phyloP scores from a whole-genome alignment of 179 eudicot species.

The Silene vulgaris region DNA sequence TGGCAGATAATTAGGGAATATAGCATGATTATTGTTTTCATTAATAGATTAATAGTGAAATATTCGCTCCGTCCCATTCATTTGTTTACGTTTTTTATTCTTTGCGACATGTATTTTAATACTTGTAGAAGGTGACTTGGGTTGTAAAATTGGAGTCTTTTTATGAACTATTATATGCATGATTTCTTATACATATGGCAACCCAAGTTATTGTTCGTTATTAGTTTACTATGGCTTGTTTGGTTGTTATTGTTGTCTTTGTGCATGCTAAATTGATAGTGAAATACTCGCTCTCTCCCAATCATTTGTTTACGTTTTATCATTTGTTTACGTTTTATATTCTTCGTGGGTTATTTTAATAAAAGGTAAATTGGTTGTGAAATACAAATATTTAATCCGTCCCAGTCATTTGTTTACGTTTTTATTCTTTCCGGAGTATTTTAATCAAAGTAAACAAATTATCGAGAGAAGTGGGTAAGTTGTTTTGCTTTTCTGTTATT shows the following conservation, averaged over 20 bases:
- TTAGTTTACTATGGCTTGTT: too few species aligned
- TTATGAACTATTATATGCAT: neutral
- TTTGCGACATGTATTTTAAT: too few species aligned
- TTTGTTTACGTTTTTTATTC: too few species aligned
- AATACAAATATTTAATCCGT: neutral
- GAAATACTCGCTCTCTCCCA: neutral
- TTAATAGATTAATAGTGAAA: neutral
- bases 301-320: too few species aligned
- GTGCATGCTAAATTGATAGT: neutral
- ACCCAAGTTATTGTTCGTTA: neutral
- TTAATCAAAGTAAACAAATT: too few species aligned
- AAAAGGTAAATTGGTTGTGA: neutral
- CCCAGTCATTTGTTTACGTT: too few species aligned
- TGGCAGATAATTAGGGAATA: neutral
- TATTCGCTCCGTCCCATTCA: neutral
- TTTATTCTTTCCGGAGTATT: too few species aligned
- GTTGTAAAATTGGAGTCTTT: conserved; percentile 8
- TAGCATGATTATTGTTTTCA: neutral
- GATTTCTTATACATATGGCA: too few species aligned
- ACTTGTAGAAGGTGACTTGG: neutral
- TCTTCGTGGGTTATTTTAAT: too few species aligned
- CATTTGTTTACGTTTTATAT: too few species aligned
- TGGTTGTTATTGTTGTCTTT: neutral
- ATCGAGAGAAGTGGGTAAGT: too few species aligned
- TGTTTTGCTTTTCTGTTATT: neutral